These are phyloP conservation scores for Periconia macrospinosa DNA, from an alignment of 2,329 filamentous ascomycete species.

Conservation along the genomic window DNA sequence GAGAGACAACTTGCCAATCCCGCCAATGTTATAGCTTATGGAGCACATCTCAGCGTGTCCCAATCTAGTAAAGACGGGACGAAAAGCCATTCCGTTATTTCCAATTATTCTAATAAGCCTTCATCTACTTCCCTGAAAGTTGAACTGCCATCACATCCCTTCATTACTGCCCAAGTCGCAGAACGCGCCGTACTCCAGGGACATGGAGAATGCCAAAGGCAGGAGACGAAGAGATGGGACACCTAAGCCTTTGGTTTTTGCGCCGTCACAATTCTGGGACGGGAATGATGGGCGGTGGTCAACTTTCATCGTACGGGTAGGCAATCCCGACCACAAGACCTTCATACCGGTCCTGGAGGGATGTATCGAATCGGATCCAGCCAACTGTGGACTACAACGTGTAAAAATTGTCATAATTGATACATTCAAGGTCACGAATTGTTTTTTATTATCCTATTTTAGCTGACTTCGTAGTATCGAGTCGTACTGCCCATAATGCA, in stretches of 20 bases:
- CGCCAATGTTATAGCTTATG: too few relatives aligned
- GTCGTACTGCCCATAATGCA: too few relatives aligned
- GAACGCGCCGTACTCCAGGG: background rate
- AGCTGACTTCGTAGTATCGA: slow-evolving; percentile 1
- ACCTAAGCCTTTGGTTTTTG: slow-evolving; percentile 1
- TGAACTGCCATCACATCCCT: background rate
- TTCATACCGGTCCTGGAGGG: slow-evolving; percentile 15
- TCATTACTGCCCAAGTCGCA: background rate
- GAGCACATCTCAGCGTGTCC: too few relatives aligned
- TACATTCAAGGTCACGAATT: slow-evolving; percentile 2
- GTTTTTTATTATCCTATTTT: slow-evolving; percentile 1
- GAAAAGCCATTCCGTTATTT: too few relatives aligned
- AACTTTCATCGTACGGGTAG: slow-evolving; percentile 22
- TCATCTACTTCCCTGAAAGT: background rate
- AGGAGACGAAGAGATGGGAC: slow-evolving; percentile 21
- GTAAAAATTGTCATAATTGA: slow-evolving; percentile 5
- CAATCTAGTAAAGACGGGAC: too few relatives aligned
- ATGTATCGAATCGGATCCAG: slow-evolving; percentile 5
- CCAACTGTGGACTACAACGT: slow-evolving; percentile 8
- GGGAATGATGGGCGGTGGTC: slow-evolving; percentile 3
- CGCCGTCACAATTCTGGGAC: slow-evolving; percentile 4
- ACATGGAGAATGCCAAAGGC: slow-evolving; percentile 4
- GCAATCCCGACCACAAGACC: slow-evolving; percentile 13
- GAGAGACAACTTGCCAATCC: too few relatives aligned
- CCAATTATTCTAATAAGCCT: too few relatives aligned